phyloP scores from a whole-genome alignment of 2,329 filamentous ascomycete genomes.

The Geosmithia morbida region DNA sequence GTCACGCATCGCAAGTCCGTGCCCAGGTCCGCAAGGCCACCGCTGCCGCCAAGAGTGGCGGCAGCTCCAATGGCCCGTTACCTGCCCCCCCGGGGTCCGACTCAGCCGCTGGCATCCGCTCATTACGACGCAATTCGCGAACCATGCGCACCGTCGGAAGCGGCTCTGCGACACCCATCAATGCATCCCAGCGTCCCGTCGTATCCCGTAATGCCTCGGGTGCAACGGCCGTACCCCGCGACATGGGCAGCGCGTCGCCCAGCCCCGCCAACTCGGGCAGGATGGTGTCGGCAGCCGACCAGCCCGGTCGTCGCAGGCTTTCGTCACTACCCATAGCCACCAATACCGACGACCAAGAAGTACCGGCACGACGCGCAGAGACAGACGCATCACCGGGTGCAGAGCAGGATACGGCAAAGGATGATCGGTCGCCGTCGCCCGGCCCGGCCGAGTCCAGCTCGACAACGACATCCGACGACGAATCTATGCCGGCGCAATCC shows the following conservation, averaged over 20 bases:
- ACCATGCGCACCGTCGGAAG: conserved; percentile 31
- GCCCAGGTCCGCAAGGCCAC: conserved; percentile 75
- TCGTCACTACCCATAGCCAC: conserved; percentile 27
- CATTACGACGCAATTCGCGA: conserved; percentile 43
- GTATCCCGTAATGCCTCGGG: conserved; percentile 32
- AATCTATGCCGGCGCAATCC: conserved; percentile 39
- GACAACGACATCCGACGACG: conserved; percentile 27
- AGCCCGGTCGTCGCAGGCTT: conserved; percentile 19
- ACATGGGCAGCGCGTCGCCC: conserved; percentile 15
- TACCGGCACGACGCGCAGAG: conserved; percentile 7
- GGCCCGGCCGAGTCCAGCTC: conserved; percentile 22
- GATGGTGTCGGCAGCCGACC: conserved; percentile 9
- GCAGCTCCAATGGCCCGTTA: conserved; percentile 41
- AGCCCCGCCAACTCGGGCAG: not conserved
- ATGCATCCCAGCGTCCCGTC: conserved; percentile 26
- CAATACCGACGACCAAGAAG: conserved; percentile 4
- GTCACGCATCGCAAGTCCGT: conserved; percentile 77
- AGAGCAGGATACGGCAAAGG: conserved; percentile 2
- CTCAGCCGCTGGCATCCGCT: conserved; percentile 35
- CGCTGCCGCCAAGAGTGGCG: conserved; percentile 29
- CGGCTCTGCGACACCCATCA: conserved; percentile 25
- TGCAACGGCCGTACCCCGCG: conserved; percentile 25
- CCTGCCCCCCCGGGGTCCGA: conserved; percentile 35
- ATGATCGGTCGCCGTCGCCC: conserved; percentile 15
- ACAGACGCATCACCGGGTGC: conserved; percentile 3